Conservation (phyloP, 164 flowering plant species). For the Piper betle region DNA sequence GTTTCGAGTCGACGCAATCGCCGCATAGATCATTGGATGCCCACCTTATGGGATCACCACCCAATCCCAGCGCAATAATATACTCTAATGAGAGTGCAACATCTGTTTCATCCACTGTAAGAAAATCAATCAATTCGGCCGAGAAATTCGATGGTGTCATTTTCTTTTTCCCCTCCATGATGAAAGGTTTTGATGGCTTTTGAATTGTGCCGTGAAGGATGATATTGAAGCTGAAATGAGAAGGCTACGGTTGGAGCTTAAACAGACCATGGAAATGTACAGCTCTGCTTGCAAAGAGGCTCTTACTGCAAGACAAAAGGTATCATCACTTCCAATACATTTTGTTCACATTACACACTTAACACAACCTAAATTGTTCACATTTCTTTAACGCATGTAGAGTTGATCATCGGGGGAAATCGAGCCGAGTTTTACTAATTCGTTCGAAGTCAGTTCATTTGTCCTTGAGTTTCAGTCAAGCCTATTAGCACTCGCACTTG, state of each 20-base stretch:
- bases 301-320: conserved; percentile 55
- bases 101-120: conserved; percentile 16
- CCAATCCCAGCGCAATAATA: conserved; percentile 8
- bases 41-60: conserved; percentile 9
- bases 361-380: too few species aligned
- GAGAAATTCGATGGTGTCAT: conserved; percentile 8
- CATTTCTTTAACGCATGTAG: too few species aligned
- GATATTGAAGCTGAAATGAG: conserved; percentile 64
- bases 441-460: too few species aligned
- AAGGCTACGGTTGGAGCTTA: conserved; percentile 53
- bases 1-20: conserved; percentile 25
- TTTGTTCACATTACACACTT: too few species aligned
- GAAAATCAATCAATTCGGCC: not conserved
- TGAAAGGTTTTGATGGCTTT: not conserved
- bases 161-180: not conserved
- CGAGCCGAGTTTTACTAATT: too few species aligned
- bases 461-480: too few species aligned
- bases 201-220: conserved; percentile 17
- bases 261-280: conserved; percentile 73
- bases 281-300: conserved; percentile 70
- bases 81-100: conserved; percentile 13
- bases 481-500: too few species aligned
- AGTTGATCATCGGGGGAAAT: too few species aligned
- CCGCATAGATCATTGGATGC: conserved; percentile 11
- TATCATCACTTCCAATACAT: too few species aligned